Evolutionary conservation across 495 filamentous ascomycete species (phyloP), one percentile per base, ranked within the genome.

Genomic region (Penicillium antarcticum): DNA sequence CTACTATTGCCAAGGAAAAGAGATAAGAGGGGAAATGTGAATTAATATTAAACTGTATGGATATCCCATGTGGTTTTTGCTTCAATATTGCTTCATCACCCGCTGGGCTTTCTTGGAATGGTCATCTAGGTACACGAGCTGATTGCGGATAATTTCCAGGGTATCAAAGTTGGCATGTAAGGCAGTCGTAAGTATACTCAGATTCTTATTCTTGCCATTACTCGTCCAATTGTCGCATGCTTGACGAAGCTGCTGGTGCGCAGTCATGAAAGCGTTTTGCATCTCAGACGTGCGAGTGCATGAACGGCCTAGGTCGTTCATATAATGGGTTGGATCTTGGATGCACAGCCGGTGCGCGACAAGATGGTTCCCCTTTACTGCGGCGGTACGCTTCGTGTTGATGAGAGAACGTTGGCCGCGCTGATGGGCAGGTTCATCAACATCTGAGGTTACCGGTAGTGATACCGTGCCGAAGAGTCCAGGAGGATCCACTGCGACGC

Each of bases 321-420:
- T 66, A 26, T 71, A 70, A 49, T 84, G 72, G 3, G 79, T 78
- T 1, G 84, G 84, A 49, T 87, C 81, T 57, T 85, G 82, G 5
- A 87, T 62, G 54, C 76, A 83, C 18, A 87, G 54, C 11, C 63
- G 62, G 9, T 50, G 55, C 7, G 64, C 63, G 13, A 55, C 52
- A 13, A 45, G 48, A 2, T 42, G 7, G 38, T 77, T 75, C 13
- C 61, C 51, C 19, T 53, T 63, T 3, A 34, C 24, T 1, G 45
- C 48, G 31, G 72, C 71, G n/a, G 61, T 71, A 41, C 52, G 61
- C 26, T 71, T 77, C 23, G 55, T 53, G 10, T 53, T 65, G 4
- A 75, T 51, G 11, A 77, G 58, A 4, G 72, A 62, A 8, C 67
- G 65, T 38, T 74, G 73, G n/a, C 73, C 73, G 42, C 71, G 67